A percentile compares a stretch with the other conserved stretches of the same genome.
phyloP scores from a whole-genome alignment of 352 stramenopile species.

The Phytophthora sojae region DNA sequence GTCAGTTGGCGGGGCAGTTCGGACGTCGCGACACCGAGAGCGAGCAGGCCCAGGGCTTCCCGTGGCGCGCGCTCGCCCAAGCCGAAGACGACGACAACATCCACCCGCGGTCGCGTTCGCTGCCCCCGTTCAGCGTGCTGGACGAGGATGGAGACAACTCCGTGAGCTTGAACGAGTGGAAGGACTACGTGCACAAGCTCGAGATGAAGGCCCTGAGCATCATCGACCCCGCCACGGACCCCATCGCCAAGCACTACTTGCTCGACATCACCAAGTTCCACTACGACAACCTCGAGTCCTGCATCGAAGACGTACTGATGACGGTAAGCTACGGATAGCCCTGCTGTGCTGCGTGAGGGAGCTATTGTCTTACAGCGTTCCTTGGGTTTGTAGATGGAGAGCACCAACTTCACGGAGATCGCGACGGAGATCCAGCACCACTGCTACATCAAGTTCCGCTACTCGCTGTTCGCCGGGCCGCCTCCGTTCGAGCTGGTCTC shows the following conservation, averaged over 20 bases:
- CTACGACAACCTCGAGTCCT: slow-evolving; percentile 42
- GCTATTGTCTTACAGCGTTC: background rate
- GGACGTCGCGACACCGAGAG: slow-evolving; percentile 15
- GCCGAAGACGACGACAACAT: slow-evolving; percentile 5
- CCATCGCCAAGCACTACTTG: slow-evolving; percentile 22
- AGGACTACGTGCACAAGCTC: slow-evolving; percentile 35
- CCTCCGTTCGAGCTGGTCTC: slow-evolving; percentile 54
- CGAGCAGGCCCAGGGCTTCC: slow-evolving; percentile 6
- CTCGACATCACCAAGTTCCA: slow-evolving; percentile 41
- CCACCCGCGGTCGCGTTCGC: slow-evolving; percentile 8
- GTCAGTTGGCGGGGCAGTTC: slow-evolving; percentile 22
- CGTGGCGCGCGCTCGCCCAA: slow-evolving; percentile 18
- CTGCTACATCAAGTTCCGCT: slow-evolving; percentile 65
- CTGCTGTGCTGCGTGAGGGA: background rate
- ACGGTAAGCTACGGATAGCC: background rate
- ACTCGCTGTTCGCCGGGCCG: slow-evolving; percentile 48
- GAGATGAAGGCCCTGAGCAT: slow-evolving; percentile 17
- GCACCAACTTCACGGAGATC: slow-evolving; percentile 33
- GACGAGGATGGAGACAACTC: slow-evolving; percentile 31
- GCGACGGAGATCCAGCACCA: slow-evolving; percentile 27
- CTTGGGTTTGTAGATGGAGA: slow-evolving; percentile 2
- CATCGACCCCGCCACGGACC: slow-evolving; percentile 26
- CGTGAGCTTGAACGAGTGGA: slow-evolving; percentile 33
- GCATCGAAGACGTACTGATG: slow-evolving; percentile 28
- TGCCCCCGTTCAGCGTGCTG: slow-evolving; percentile 32